A percentile compares a stretch with the other conserved stretches of the same genome.
phyloP scores from a whole-genome alignment of 163 green algal species.

The Volvox carteri region DNA sequence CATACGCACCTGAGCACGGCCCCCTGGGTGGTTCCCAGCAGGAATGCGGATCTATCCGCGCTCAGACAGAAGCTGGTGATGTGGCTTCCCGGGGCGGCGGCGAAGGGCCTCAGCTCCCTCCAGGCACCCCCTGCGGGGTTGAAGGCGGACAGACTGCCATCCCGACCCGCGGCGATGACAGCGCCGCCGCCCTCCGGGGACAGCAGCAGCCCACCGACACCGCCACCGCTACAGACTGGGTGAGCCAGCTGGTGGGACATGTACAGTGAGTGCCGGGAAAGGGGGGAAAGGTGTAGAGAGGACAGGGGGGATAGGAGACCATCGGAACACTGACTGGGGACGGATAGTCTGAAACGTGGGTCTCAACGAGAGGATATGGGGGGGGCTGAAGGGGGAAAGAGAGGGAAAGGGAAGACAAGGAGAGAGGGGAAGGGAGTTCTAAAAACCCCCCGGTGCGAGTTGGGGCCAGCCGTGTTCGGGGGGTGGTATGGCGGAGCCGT shows the following conservation, averaged over 20 bases:
- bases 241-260: conserved; percentile 60
- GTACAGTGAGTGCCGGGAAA: too few species aligned
- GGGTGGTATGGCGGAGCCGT: too few species aligned
- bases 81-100: conserved; percentile 42
- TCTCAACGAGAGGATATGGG: too few species aligned
- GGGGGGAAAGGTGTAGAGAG: neutral
- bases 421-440: too few species aligned
- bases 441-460: too few species aligned
- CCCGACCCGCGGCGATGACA: conserved; percentile 56
- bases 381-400: too few species aligned
- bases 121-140: conserved; percentile 37
- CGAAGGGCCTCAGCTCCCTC: conserved; percentile 64
- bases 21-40: conserved; percentile 64
- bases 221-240: conserved; percentile 58
- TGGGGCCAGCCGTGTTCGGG: too few species aligned
- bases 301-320: too few species aligned
- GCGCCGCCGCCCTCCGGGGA: conserved; percentile 6
- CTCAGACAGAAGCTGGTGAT: conserved; percentile 58
- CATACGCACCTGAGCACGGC: conserved; percentile 55
- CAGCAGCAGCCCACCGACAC: conserved; percentile 63
- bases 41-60: conserved; percentile 51
- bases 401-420: too few species aligned
- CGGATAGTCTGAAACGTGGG: too few species aligned
- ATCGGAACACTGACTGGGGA: too few species aligned
- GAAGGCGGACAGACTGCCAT: conserved; percentile 68